These are phyloP conservation scores for Amauroascus niger DNA, from an alignment of 2,329 filamentous ascomycete species.

Conservation along the genomic window DNA sequence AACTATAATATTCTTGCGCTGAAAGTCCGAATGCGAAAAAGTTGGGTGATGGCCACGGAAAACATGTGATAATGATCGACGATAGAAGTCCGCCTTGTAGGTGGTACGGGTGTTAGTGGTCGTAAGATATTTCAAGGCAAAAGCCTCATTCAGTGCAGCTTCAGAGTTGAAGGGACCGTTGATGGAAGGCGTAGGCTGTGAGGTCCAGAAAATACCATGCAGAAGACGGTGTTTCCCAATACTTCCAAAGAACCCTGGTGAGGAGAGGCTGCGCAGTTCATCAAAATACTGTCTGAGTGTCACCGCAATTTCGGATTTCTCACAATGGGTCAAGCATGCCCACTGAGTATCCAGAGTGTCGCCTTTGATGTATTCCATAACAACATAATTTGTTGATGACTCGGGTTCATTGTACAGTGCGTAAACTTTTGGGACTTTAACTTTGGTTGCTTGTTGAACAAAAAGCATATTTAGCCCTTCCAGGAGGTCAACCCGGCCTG, in stretches of 20 bases:
- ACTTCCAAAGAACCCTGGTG: slow-evolving; percentile 23
- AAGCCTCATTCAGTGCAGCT: slow-evolving; percentile 22
- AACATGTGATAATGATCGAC: slow-evolving; percentile 20
- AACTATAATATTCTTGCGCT: slow-evolving; percentile 27
- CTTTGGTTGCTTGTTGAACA: slow-evolving; percentile 19
- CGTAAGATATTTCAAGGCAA: slow-evolving; percentile 22
- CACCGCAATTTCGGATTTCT: slow-evolving; percentile 21
- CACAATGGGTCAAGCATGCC: slow-evolving; percentile 16
- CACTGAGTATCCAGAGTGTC: slow-evolving; percentile 20
- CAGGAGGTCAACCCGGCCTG: slow-evolving; percentile 18
- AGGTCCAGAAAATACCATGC: slow-evolving; percentile 25
- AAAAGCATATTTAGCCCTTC: slow-evolving; percentile 30
- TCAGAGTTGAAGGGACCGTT: slow-evolving; percentile 26
- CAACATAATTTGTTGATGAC: slow-evolving; percentile 23
- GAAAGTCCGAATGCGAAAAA: slow-evolving; percentile 27
- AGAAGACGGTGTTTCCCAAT: slow-evolving; percentile 21
- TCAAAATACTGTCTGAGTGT: slow-evolving; percentile 19
- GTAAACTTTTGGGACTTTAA: slow-evolving; percentile 27
- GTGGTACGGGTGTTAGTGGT: slow-evolving; percentile 13
- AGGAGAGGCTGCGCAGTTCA: slow-evolving; percentile 22
- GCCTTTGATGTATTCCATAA: slow-evolving; percentile 27
- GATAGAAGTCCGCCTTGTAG: slow-evolving; percentile 23
- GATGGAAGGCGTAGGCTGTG: slow-evolving; percentile 19
- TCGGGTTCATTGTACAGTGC: slow-evolving; percentile 23
- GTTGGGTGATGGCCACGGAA: slow-evolving; percentile 20